These are phyloP conservation scores for Dactylorhiza incarnata DNA, from an alignment of 106 monocot species.

Conservation along the genomic window DNA sequence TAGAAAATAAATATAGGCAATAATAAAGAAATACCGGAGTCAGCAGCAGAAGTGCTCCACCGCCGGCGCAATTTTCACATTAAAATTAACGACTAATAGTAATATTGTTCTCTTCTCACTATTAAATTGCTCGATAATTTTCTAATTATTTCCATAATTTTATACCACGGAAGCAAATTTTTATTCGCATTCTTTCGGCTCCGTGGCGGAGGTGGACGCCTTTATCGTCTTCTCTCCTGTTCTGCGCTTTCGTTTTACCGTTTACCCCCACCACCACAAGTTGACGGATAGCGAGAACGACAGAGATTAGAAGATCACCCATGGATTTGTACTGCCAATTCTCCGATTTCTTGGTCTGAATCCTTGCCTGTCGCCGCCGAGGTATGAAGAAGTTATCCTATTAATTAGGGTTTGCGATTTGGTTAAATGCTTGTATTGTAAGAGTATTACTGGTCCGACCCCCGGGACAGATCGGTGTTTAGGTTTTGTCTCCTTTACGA, in stretches of 20 bases:
- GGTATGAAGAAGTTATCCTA: background rate
- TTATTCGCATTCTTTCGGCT: background rate
- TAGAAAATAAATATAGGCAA: no score
- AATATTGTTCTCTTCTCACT: no score
- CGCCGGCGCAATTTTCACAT: no score
- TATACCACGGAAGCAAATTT: background rate
- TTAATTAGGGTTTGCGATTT: background rate
- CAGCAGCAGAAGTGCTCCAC: no score
- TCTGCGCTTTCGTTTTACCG: background rate
- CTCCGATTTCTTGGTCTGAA: background rate
- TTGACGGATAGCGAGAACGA: background rate
- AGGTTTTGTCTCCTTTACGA: background rate
- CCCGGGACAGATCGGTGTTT: background rate
- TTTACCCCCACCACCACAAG: background rate
- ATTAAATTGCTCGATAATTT: background rate
- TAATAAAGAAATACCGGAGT: no score
- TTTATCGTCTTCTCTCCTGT: background rate
- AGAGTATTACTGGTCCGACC: background rate
- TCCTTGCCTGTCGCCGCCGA: background rate
- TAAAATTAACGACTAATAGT: no score
- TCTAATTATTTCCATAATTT: background rate
- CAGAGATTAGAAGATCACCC: background rate
- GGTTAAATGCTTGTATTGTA: background rate
- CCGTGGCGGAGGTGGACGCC: background rate
- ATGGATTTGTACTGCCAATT: constrained; percentile 1